These are phyloP conservation scores for Urochloa ruziziensis DNA, from an alignment of 176 grass and related monocot genomes.

Conservation along the genomic window DNA sequence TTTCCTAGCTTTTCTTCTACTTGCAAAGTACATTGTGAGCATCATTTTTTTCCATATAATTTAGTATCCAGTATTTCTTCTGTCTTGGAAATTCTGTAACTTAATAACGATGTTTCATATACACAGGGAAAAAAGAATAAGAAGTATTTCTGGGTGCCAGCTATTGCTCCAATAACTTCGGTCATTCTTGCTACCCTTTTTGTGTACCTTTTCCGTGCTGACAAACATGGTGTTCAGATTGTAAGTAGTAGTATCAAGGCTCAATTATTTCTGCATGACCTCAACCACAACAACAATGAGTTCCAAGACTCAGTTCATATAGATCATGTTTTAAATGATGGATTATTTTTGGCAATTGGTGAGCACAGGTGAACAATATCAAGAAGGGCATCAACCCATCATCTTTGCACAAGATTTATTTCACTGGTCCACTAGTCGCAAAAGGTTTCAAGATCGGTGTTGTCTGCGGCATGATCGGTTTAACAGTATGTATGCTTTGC, in stretches of 20 bases:
- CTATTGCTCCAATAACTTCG: slow-evolving; percentile 78
- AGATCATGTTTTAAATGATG: slow-evolving; percentile 1
- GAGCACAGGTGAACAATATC: slow-evolving; percentile 69
- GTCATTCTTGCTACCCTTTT: slow-evolving; percentile 87
- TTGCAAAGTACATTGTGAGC: slow-evolving; percentile 75
- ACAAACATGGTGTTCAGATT: slow-evolving; percentile 93
- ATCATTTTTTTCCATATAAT: neutral
- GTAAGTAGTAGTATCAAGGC: slow-evolving; percentile 45
- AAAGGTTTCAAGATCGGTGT: slow-evolving; percentile 94
- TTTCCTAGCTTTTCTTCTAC: slow-evolving; percentile 81
- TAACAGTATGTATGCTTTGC: slow-evolving; percentile 59
- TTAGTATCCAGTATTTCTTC: neutral
- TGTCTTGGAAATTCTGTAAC: neutral
- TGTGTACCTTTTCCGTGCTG: slow-evolving; percentile 80
- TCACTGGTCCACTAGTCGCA: slow-evolving; percentile 62
- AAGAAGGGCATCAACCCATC: slow-evolving; percentile 87
- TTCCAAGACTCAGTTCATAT: neutral
- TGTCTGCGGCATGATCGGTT: slow-evolving; percentile 67
- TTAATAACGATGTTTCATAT: slow-evolving; percentile 3
- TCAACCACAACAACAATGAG: neutral
- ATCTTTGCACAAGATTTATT: slow-evolving; percentile 68
- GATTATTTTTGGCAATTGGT: slow-evolving; percentile 11
- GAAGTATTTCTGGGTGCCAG: slow-evolving; percentile 87
- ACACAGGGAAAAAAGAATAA: slow-evolving; percentile 79
- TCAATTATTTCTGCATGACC: neutral